A percentile compares a stretch with the other conserved stretches of the same genome.
Conservation (phyloP, 257 asterid genomes). For the Dorcoceras hygrometricum region DNA sequence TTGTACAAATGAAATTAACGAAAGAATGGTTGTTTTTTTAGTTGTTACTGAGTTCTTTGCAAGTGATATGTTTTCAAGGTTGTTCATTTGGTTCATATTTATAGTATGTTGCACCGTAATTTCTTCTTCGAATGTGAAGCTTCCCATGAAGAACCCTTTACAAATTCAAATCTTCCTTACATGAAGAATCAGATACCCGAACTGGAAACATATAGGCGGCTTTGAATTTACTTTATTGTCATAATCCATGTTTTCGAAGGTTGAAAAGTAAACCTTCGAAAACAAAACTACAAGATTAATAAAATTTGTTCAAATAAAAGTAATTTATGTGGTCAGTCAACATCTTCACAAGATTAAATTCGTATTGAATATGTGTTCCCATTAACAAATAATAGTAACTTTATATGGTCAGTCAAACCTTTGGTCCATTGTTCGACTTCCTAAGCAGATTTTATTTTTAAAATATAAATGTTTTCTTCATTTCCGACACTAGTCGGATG, state of each 20-base stretch:
- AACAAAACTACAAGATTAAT: no score
- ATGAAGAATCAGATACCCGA: conserved; percentile 3
- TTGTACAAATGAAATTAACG: conserved; percentile 17
- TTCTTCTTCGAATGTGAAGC: conserved; percentile 21
- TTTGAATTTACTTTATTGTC: conserved; percentile 23
- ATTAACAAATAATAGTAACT: no score
- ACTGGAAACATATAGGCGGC: conserved; percentile 26
- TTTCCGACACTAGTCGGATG: no score
- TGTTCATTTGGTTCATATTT: conserved; percentile 26
- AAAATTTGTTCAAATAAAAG: no score
- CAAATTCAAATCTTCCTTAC: not conserved
- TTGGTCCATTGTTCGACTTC: not conserved
- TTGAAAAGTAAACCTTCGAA: not conserved
- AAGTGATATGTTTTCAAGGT: conserved; percentile 16
- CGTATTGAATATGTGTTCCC: not conserved
- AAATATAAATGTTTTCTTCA: no score
- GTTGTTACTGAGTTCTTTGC: conserved; percentile 13
- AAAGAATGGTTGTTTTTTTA: not conserved
- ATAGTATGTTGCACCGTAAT: not conserved
- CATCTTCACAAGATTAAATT: no score
- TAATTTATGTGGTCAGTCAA: no score
- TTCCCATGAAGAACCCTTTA: conserved; percentile 34
- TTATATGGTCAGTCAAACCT: not conserved
- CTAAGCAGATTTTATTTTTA: no score
- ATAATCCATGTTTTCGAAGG: conserved; percentile 16